Conservation (phyloP, 176 grass and related monocot species). For the Pharus latifolius region DNA sequence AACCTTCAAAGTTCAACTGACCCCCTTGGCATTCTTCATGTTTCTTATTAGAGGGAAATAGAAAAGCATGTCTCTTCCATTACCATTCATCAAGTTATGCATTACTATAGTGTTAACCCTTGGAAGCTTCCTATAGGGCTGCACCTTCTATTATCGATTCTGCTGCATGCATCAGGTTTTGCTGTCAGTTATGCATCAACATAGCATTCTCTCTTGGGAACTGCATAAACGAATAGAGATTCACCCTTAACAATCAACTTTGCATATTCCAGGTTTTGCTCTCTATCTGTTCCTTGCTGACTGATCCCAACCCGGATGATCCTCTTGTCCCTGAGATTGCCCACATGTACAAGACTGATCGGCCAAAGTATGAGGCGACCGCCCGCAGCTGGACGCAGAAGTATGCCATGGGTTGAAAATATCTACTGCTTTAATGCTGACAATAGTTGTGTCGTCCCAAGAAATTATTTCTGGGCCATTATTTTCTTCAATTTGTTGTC, state of each 20-base stretch:
- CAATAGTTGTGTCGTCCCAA: not conserved
- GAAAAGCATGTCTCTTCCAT: not conserved
- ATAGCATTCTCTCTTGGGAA: not conserved
- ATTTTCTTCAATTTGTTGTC: conserved; percentile 29
- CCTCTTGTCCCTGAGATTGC: conserved; percentile 70
- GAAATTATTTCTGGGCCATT: conserved; percentile 22
- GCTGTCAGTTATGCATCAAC: not conserved
- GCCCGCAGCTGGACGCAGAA: conserved; percentile 73
- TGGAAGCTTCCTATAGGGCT: not conserved
- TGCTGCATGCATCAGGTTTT: not conserved
- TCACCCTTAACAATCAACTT: no score
- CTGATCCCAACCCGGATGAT: conserved; percentile 63
- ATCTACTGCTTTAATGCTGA: not conserved
- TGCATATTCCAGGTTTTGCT: conserved; percentile 39
- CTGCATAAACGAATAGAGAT: no score
- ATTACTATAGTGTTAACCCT: not conserved
- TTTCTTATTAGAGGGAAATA: no score
- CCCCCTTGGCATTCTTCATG: not conserved
- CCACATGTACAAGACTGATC: conserved; percentile 65
- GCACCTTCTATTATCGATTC: not conserved
- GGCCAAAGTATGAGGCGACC: conserved; percentile 43
- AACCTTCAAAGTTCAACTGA: no score
- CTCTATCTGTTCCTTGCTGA: conserved; percentile 59
- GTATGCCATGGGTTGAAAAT: conserved; percentile 47
- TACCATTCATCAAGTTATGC: no score